These are phyloP conservation scores for Martiniozyma abietophila DNA, from an alignment of 805 yeast genomes.

Conservation along the genomic window DNA sequence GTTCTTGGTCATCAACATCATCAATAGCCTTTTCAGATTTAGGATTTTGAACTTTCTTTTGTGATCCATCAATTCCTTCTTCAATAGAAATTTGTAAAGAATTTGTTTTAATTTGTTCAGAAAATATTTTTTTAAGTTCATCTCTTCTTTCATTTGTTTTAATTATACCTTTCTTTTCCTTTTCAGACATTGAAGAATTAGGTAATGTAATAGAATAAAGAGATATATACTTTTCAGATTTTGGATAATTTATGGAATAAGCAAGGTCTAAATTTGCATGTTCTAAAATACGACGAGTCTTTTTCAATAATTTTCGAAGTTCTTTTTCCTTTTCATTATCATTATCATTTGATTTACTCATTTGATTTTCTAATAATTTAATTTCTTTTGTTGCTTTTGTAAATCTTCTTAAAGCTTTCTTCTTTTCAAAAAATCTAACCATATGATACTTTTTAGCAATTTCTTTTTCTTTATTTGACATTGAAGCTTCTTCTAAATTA, in stretches of 20 bases:
- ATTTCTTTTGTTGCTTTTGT: slow-evolving; percentile 38
- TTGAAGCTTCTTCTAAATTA: slow-evolving; percentile 35
- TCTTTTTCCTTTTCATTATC: slow-evolving; percentile 18
- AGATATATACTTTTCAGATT: slow-evolving; percentile 68
- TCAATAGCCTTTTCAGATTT: slow-evolving; percentile 12
- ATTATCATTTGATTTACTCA: slow-evolving; percentile 6
- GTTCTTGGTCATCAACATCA: slow-evolving; percentile 13
- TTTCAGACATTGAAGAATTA: slow-evolving; percentile 24
- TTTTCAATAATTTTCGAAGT: slow-evolving; percentile 24
- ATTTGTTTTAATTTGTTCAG: slow-evolving; percentile 40
- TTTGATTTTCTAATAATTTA: slow-evolving; percentile 26
- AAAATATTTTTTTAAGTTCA: slow-evolving; percentile 43
- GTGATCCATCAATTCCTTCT: slow-evolving; percentile 32
- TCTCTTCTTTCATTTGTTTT: slow-evolving; percentile 35
- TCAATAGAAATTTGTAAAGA: slow-evolving; percentile 44
- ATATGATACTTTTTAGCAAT: slow-evolving; percentile 73
- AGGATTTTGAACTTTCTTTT: slow-evolving; percentile 9
- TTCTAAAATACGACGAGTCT: slow-evolving; percentile 37
- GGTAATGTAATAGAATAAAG: slow-evolving; percentile 46
- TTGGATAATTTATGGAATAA: slow-evolving; percentile 71
- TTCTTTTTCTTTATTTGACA: slow-evolving; percentile 31
- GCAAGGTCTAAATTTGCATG: slow-evolving; percentile 63
- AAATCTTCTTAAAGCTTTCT: slow-evolving; percentile 70
- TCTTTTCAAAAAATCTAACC: slow-evolving; percentile 85
- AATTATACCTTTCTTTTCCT: slow-evolving; percentile 35